Conservation (phyloP, 2,329 filamentous ascomycete genomes). For the Botryotinia calthae region DNA sequence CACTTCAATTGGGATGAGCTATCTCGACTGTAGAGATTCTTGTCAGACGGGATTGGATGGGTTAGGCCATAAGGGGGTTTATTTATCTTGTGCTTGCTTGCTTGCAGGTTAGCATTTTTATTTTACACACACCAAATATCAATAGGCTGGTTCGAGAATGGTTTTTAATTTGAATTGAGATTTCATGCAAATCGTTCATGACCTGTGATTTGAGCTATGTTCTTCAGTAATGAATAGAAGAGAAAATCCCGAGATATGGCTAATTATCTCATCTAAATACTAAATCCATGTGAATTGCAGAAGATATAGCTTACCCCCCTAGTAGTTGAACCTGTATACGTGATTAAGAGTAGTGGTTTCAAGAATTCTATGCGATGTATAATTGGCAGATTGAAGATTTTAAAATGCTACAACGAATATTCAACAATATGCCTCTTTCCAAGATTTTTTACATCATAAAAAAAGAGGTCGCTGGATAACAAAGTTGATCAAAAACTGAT, state of each 20-base stretch:
- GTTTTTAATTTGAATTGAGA: not conserved
- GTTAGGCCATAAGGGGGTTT: not conserved
- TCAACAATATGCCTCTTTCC: not conserved
- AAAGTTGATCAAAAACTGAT: not conserved
- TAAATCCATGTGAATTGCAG: not conserved
- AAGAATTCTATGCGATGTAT: no score
- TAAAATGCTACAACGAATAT: rapidly evolving
- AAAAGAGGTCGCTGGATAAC: not conserved
- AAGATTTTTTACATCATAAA: rapidly evolving
- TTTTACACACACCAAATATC: not conserved
- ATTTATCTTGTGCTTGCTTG: not conserved
- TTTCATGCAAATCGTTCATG: not conserved
- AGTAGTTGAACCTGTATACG: not conserved
- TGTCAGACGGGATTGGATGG: not conserved
- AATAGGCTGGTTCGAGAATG: not conserved
- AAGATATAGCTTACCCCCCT: not conserved
- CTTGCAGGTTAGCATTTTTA: not conserved
- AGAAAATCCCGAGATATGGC: not conserved
- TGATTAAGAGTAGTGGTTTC: not conserved
- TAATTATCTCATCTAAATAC: not conserved
- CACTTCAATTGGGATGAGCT: not conserved
- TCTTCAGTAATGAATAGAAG: not conserved
- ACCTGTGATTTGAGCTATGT: not conserved
- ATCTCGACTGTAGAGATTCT: not conserved
- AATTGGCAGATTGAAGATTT: rapidly evolving